A percentile compares a stretch with the other conserved stretches of the same genome.
phyloP scores from a whole-genome alignment of 2,329 filamentous ascomycete species.

The Didymella lethalis region DNA sequence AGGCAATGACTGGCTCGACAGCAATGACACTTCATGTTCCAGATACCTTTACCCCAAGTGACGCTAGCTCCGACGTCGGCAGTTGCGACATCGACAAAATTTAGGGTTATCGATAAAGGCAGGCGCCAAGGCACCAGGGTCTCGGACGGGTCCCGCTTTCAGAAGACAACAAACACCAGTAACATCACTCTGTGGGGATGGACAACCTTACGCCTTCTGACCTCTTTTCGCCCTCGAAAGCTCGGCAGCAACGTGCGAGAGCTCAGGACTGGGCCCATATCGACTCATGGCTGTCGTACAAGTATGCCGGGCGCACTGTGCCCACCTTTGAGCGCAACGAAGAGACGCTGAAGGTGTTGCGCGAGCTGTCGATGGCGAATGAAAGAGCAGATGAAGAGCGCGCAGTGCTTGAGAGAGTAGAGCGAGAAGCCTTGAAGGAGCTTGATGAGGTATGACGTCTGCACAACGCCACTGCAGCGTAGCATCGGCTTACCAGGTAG shows the following conservation, averaged over 20 bases:
- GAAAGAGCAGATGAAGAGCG: constrained; percentile 79
- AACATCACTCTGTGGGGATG: constrained; percentile 24
- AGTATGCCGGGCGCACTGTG: constrained; percentile 70
- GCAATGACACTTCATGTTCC: constrained; percentile 17
- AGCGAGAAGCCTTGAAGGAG: constrained; percentile 66
- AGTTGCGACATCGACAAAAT: constrained; percentile 30
- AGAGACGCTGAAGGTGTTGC: constrained; percentile 78
- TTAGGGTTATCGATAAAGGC: constrained; percentile 47
- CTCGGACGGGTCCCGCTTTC: constrained; percentile 8
- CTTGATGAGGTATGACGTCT: constrained; percentile 51
- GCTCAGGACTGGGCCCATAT: constrained; percentile 92
- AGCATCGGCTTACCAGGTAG: constrained; percentile 30
- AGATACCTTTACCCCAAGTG: constrained; percentile 11
- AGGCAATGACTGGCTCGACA: constrained; percentile 16
- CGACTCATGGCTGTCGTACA: constrained; percentile 76
- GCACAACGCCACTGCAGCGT: constrained; percentile 14
- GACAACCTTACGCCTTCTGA: constrained; percentile 52
- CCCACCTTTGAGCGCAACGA: constrained; percentile 86
- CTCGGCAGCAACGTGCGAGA: constrained; percentile 77
- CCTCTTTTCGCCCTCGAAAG: constrained; percentile 68
- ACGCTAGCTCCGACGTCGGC: constrained; percentile 45
- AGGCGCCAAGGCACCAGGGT: constrained; percentile 1
- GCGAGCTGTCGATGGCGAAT: constrained; percentile 77
- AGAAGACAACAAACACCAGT: constrained; percentile 16
- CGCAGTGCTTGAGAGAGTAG: constrained; percentile 64